Conservation (phyloP, 495 filamentous ascomycete genomes). For the Lindgomyces ingoldianus region DNA sequence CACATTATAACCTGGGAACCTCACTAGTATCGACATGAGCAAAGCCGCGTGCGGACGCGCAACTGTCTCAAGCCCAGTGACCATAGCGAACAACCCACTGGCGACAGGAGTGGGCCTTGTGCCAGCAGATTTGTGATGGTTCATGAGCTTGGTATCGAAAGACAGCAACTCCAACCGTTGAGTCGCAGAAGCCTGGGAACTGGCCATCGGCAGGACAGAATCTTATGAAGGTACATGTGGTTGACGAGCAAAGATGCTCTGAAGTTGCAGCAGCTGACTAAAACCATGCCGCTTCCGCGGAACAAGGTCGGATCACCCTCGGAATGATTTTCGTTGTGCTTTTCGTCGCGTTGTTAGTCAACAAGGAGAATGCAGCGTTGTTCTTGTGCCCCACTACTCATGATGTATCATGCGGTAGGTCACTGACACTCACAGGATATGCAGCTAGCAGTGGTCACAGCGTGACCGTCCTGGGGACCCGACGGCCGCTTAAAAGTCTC, state of each 20-base stretch:
- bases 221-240: not conserved
- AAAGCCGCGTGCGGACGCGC: too few species aligned
- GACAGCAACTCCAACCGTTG: too few species aligned
- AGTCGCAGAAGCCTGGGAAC: too few species aligned
- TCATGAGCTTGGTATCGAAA: too few species aligned
- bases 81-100: too few species aligned
- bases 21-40: too few species aligned
- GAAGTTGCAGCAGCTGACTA: not conserved
- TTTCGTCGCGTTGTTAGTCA: slow-evolving; percentile 8
- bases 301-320: not conserved
- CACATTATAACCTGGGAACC: too few species aligned
- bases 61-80: too few species aligned
- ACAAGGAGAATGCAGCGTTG: not conserved
- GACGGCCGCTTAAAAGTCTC: not conserved
- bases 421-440: not conserved
- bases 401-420: not conserved
- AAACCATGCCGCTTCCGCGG: not conserved
- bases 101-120: too few species aligned
- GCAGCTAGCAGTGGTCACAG: not conserved
- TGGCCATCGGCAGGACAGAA: too few species aligned
- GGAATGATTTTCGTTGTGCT: slow-evolving; percentile 15
- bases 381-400: not conserved
- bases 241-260: not conserved
- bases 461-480: not conserved
- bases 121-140: too few species aligned